These are phyloP conservation scores for Eremochloa ophiuroides DNA, from an alignment of 176 grass and related monocot genomes.

Conservation along the genomic window DNA sequence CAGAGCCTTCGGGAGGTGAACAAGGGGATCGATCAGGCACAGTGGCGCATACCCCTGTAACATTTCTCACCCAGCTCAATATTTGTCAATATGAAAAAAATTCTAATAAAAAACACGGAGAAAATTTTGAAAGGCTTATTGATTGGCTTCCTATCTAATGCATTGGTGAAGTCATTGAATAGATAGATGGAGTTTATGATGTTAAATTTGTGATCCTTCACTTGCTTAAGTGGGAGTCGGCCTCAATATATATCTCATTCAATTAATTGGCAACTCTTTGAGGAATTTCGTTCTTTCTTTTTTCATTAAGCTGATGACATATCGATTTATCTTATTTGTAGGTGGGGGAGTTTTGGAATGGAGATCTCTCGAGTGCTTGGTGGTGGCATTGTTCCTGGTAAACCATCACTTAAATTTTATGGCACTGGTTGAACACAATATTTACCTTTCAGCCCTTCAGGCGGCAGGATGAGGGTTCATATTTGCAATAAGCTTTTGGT, in stretches of 20 bases:
- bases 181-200: not conserved
- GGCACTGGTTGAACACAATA: not conserved
- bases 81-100: not conserved
- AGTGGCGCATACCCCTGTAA: constrained; percentile 88
- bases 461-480: not conserved
- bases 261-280: not conserved
- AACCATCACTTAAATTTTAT: not conserved
- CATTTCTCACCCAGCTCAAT: not conserved
- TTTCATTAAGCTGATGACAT: not conserved
- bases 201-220: not conserved
- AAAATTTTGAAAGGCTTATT: not conserved
- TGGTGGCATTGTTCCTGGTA: constrained; percentile 94
- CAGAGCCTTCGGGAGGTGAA: constrained; percentile 58
- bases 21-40: constrained; percentile 40
- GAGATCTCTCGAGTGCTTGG: constrained; percentile 83
- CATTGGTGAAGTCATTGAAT: not conserved
- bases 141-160: not conserved
- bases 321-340: constrained; percentile 27
- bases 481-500: not conserved
- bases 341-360: constrained; percentile 63
- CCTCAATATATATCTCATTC: not conserved
- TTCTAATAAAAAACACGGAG: too few species aligned
- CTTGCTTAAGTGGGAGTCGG: not conserved
- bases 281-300: not conserved
- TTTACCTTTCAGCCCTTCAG: not conserved